Base-by-base conservation (phyloP, 208 protist species). In the Vickermania ingenoplastis region DNA sequence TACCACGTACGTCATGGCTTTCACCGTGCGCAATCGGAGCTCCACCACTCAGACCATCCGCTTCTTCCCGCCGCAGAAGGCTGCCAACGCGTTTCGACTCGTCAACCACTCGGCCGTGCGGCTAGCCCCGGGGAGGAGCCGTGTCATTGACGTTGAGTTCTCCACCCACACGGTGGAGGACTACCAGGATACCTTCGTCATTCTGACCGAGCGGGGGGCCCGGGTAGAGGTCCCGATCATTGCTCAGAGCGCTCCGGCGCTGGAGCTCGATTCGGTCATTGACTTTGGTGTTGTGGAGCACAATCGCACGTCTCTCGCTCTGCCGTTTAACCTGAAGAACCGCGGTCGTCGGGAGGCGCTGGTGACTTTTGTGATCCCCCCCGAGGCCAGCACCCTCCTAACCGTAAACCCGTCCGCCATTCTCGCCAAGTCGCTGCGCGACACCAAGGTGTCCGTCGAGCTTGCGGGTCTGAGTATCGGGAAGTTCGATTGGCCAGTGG, bases 71-170 rank as follows among this genome's bases (percentile, higher is more conserved):
- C 86, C 89, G 4, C 58, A 66, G 30, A 75, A 74, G 57, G 66
- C 65, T 59, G 57, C 61, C 52, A 62, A 31, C 41, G 70, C 71
- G 2, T 95, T 95, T 61, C 75, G 81, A 14, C 69, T 95, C 4
- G 68, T 83, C 25, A 80, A 89, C 50, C 63, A 73, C n/a, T 61
- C 59, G 30, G 75, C 86, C 0, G 81, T 83, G 23, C 74, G 77
- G 24, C 45, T 95, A 1, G 89, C 89, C 2, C 77, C 89, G 1
- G 86, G 89, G 11, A 63, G 92, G 41, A 71, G 71, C 29, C 83
- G 91, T 41, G 60, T 71, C 22, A 61, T 95, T 27, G 89, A 95
- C 61, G 73, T 87, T 0, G 86, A 95, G 63, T 95, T 95, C 67
- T 71, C 73, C 28, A 91, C 86, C 11, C 87, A 92, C 57, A 30